Evolutionary conservation across 2,329 filamentous ascomycete genomes (phyloP), one percentile per base, ranked within the genome.

Genomic region (Aspergillus bombycis): DNA sequence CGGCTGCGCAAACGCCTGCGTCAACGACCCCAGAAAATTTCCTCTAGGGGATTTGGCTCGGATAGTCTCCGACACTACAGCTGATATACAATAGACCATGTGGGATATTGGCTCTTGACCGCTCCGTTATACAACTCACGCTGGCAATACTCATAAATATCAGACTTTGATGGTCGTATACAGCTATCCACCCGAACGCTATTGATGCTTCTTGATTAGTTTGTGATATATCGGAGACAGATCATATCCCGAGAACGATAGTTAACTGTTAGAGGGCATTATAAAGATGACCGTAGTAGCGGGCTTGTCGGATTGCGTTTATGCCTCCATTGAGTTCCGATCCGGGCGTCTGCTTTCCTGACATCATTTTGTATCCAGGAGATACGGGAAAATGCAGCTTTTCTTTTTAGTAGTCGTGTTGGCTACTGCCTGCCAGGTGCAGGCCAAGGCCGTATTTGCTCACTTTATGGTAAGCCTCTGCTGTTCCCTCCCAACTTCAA

Each of bases 401-500:
- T 23, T 60, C 21, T 56, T 61, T 19, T 10, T 65, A 7, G 19
- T 60, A 32, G 26, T 52, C 14, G 14, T 67, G 34, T 21, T 67
- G 16, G 32, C 45, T 0, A 19, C 12, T 14, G 45, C 32, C 58
- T 46, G 62, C 60, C 64, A 63, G 46, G 62, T 54, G 36, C 64
- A 68, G 34, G 58, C 65, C 4, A 70, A 72, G 52, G 66, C 63
- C 1, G 75, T 77, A 21, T 77, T 77, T 55, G 75, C 75, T 14
- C 75, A 77, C 62, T 76, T 75, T 58, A 75, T 77, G 63, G 74
- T 76, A 64, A 5, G 21, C 26, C 19, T 8, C 30, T 43, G 19
- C 21, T 3, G n/a, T 28, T n/a, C 23, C 5, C 4, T 12, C 12
- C 12, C 46, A 23, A 7, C 10, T 4, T 4, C 14, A 21, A 3